Evolutionary conservation across 2,329 filamentous ascomycete genomes (phyloP).

Genomic region (Cryphonectria parasitica): DNA sequence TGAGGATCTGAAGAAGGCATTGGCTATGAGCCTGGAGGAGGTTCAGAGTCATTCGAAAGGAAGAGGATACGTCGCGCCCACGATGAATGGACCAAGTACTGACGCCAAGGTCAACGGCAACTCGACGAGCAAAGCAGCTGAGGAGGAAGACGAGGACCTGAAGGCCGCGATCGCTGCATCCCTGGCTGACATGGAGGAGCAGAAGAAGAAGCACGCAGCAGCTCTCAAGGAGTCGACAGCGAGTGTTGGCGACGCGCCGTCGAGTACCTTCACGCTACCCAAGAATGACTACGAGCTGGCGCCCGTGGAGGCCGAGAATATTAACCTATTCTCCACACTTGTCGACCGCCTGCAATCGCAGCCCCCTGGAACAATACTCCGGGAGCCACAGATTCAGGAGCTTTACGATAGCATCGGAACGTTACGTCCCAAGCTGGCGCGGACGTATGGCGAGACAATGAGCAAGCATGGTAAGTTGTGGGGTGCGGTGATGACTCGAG

Average conservation of each 20-base stretch:
- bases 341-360: constrained; percentile 95
- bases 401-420: constrained; percentile 97
- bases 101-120: constrained; percentile 43
- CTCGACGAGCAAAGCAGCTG: constrained; percentile 46
- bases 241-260: constrained; percentile 50
- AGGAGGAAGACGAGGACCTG: constrained; percentile 90
- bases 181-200: constrained; percentile 94
- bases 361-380: constrained; percentile 90
- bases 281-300: constrained; percentile 96
- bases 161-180: constrained; percentile 96
- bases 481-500: background rate
- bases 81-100: constrained; percentile 40
- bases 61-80: constrained; percentile 68
- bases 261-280: constrained; percentile 63
- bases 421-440: constrained; percentile 86
- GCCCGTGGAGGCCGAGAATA: constrained; percentile 93
- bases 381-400: constrained; percentile 97
- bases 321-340: constrained; percentile 91
- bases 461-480: constrained; percentile 87
- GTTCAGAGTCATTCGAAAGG: constrained; percentile 71
- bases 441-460: constrained; percentile 98
- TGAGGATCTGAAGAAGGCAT: constrained; percentile 87
- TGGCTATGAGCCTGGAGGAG: constrained; percentile 97
- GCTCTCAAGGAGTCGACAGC: constrained; percentile 73
- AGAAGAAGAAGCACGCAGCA: constrained; percentile 88